Evolutionary conservation across 1,139 yeast genomes (phyloP), one percentile per base, ranked within the genome.

Genomic region (Yueomyces sp.): DNA sequence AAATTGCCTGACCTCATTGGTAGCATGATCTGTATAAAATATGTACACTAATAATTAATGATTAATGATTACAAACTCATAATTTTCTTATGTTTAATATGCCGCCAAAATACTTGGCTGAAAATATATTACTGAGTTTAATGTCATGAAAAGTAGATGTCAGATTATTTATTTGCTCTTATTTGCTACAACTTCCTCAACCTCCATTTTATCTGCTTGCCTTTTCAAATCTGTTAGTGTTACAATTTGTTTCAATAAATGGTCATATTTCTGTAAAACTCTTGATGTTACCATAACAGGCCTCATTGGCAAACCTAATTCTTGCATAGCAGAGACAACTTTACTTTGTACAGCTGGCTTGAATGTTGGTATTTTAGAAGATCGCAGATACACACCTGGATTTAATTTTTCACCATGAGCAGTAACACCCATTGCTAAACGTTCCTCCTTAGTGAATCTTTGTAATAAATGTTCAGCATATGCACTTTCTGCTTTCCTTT

Each of bases 271-370:
- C 7, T 80, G 72, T 64, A 86, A 76, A 1, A 93, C 87, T 46
- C 73, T 77, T 38, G 83, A 76, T 0, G 98, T 85, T 3, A 95
- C 94, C 83, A 93, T 81, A 1, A 79, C 78, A 1, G 98, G 97
- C 49, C 83, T 78, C 31, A 66, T 53, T 53, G 94, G 80, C 27
- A 91, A 66, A 12, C 81, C 91, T 49, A 91, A 65, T 56, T 91
- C 98, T 46, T 80, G 83, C 47, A 91, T 64, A 4, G 79, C 71
- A n/a, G 76, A 72, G 44, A 73, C 70, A 6, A 89, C 85, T 49
- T 86, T 85, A 41, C 81, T 75, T 54, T 89, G 87, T 4, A 85
- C 76, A 1, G 91, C 71, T 9, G 83, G 83, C 51, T 79, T 79
- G 53, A 73, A 75, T 1, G 78, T 66, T 3, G 78, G 67, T 28